A percentile compares a stretch with the other conserved stretches of the same genome.
These are phyloP conservation scores for Allantophomopsis cytisporea DNA, from an alignment of 2,329 filamentous ascomycete species.

Conservation along the genomic window DNA sequence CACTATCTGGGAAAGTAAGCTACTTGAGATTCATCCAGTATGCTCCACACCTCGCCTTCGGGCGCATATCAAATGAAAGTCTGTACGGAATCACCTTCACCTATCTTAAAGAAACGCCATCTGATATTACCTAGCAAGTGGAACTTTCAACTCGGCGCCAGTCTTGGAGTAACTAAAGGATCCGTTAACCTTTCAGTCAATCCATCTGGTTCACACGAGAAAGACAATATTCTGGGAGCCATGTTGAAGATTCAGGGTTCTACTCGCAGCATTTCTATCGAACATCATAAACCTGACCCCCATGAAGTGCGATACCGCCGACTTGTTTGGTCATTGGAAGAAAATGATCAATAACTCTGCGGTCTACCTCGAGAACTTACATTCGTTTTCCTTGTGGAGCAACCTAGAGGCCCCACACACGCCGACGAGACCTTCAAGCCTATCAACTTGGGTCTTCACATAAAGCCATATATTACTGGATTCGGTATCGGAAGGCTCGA, in stretches of 20 bases:
- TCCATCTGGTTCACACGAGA: conserved; percentile 7
- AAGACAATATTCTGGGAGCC: conserved; percentile 8
- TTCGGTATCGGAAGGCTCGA: too few relatives aligned
- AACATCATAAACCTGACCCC: neutral
- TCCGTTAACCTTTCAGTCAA: conserved; percentile 13
- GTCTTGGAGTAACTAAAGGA: conserved; percentile 27
- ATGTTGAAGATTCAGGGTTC: conserved; percentile 14
- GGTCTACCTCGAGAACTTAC: conserved; percentile 35
- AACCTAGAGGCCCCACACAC: conserved; percentile 2
- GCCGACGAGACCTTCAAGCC: neutral
- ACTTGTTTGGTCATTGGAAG: conserved; percentile 34
- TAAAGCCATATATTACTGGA: neutral
- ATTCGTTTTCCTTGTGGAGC: conserved; percentile 29
- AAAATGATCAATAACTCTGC: conserved; percentile 30
- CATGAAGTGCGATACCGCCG: conserved; percentile 10
- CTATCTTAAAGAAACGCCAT: conserved; percentile 24
- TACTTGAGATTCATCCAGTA: conserved; percentile 30
- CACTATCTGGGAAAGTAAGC: neutral
- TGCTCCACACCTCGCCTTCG: conserved; percentile 33
- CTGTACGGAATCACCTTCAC: conserved; percentile 15
- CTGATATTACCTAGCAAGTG: conserved; percentile 12
- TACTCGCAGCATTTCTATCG: conserved; percentile 4
- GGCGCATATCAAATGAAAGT: conserved; percentile 27
- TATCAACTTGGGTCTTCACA: neutral
- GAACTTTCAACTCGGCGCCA: conserved; percentile 11